Evolutionary conservation across 495 filamentous ascomycete species (phyloP), one percentile per base, ranked within the genome.

Genomic region (Pyrenula aspistea): DNA sequence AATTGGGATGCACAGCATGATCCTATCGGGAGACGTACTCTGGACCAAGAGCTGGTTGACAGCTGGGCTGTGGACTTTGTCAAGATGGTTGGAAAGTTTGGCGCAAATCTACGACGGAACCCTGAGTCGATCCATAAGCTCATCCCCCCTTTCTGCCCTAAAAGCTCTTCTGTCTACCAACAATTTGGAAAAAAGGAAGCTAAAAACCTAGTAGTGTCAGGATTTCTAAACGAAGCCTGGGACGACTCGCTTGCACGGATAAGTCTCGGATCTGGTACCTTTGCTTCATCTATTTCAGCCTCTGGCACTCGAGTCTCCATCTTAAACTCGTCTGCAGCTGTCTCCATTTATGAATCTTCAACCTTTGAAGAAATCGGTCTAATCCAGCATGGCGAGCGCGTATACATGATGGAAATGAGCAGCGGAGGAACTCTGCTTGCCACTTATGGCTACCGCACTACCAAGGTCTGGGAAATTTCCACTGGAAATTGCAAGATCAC

Each of bases 61-160:
- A 54, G 58, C 2, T 77, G 75, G 75, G 59, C 68, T 3, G 62
- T 59, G n/a, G 75, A 76, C 53, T 55, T 77, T 0, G 59, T 68
- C 4, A 72, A 73, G 49, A 24, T 75, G 2, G 55, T 66, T 15
- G 69, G 67, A 1, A 75, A 72, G 49, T 76, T 75, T 56, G 67
- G 63, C 15, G 53, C 12, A 1, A 49, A 63, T 22, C 54, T 76
- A 1, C 23, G 54, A 2, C n/a, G 47, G 10, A 53, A 66, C n/a
- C 69, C 72, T 2, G 60, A 57, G 8, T 57, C 64, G 19, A 69
- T 76, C n/a, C 67, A 72, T 48, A 65, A 63, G 2, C 58, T 66
- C 2, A 64, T 76, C 20, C 72, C 67, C 10, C 60, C 66, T 2
- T 56, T 76, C 24, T 75, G 71, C 49, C 73, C 73, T 0, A 22